Evolutionary conservation across 768 basidiomycete genomes (phyloP), one percentile per base, ranked within the genome.

Genomic region (Vararia minispora): DNA sequence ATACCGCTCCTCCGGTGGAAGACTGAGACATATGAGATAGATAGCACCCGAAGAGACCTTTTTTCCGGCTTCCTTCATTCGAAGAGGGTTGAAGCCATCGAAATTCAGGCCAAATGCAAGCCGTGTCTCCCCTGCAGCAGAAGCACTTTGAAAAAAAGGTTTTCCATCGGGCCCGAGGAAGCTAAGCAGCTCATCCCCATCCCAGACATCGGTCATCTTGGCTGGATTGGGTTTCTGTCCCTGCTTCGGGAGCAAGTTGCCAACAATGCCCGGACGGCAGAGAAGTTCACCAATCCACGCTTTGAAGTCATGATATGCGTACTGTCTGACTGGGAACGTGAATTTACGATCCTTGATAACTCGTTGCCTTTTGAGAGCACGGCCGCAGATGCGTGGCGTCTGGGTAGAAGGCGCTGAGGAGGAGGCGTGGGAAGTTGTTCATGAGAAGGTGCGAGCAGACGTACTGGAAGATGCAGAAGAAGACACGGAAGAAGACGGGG

Each of bases 31-130:
- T 5, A 53, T 51, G 31, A 65, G 40, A 13, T 53, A 58, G 3
- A 67, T 52, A 2, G 48, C 48, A 2, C 57, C 55, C 20, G 46
- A 37, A 0, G 53, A 54, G 5, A 33, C 48, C 1, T 32, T 42
- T 31, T 57, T 51, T 10, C 57, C 56, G 16, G 54, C 52, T 22
- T 48, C 45, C 36, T 55, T 58, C 39, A 55, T 59, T 5, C 41
- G 35, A 26, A 53, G 45, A n/a, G 63, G 62, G 37, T 62, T 65
- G 47, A 64, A 64, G 28, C 57, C 52, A 37, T 65, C 63, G 22
- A 57, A 42, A 31, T 41, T 45, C 13, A 64, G 47, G 32, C 52
- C 52, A 41, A 63, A 61, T 2, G 51, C 43, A 14, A 55, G 52
- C 4, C 53, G 54, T 18, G 33, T 29, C 31, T 39, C 38, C n/a